phyloP scores from a whole-genome alignment of 2,329 filamentous ascomycete genomes.

The Talaromyces sp. region DNA sequence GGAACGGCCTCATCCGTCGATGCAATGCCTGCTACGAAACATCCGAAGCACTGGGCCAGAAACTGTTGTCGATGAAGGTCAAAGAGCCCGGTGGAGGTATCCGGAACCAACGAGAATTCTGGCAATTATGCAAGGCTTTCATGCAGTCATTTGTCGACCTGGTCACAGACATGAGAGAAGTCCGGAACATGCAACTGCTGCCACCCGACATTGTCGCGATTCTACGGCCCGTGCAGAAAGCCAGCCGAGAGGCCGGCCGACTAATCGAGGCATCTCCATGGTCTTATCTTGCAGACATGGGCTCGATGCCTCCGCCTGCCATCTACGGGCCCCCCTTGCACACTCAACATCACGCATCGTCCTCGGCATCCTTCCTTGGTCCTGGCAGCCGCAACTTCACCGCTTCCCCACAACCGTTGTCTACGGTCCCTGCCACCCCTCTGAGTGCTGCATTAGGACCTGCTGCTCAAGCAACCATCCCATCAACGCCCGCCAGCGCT shows the following conservation, averaged over 20 bases:
- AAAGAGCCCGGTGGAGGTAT: constrained; percentile 73
- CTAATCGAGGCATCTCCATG: constrained; percentile 64
- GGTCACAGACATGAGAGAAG: constrained; percentile 42
- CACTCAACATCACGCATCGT: constrained; percentile 25
- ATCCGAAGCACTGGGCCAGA: constrained; percentile 65
- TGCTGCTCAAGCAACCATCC: constrained; percentile 83
- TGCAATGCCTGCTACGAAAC: constrained; percentile 67
- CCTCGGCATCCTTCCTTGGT: constrained; percentile 12
- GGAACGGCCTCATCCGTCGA: constrained; percentile 66
- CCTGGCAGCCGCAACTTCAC: constrained; percentile 8
- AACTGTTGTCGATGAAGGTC: constrained; percentile 74
- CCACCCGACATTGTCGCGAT: constrained; percentile 65
- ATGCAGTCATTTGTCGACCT: constrained; percentile 45
- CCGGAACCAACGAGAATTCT: constrained; percentile 54
- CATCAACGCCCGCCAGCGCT: constrained; percentile 51
- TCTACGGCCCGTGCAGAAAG: constrained; percentile 74
- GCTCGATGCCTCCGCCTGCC: constrained; percentile 21
- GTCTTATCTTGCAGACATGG: constrained; percentile 49
- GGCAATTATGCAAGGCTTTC: constrained; percentile 63
- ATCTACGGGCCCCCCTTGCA: constrained; percentile 34
- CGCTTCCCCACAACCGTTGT: constrained; percentile 45
- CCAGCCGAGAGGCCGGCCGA: constrained; percentile 72
- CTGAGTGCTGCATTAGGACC: constrained; percentile 84
- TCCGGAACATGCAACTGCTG: constrained; percentile 43
- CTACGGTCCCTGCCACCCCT: constrained; percentile 73